A percentile compares a stretch with the other conserved stretches of the same genome.
Evolutionary conservation across 2,329 filamentous ascomycete species (phyloP).

Genomic region (Xylariaceae sp.): DNA sequence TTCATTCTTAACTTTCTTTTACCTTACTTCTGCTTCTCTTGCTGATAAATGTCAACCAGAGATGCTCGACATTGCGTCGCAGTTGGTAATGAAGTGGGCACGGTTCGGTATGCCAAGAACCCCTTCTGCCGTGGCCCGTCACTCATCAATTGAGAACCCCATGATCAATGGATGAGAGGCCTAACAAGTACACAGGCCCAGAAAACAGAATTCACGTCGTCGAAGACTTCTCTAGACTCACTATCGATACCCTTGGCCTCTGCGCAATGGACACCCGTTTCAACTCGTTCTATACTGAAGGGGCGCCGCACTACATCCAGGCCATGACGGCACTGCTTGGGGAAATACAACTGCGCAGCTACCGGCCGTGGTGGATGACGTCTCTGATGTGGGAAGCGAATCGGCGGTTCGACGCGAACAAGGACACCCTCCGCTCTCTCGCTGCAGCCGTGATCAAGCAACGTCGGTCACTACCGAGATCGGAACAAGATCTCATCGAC

Average conservation of each 20-base stretch:
- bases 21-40: too few relatives aligned
- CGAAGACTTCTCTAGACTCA: conserved; percentile 11
- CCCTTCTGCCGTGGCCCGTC: too few relatives aligned
- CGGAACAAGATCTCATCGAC: conserved; percentile 42
- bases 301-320: conserved; percentile 5
- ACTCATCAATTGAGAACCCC: too few relatives aligned
- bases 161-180: too few relatives aligned
- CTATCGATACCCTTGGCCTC: conserved; percentile 13
- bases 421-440: conserved; percentile 1
- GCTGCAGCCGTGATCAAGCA: conserved; percentile 1
- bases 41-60: too few relatives aligned
- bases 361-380: conserved; percentile 11
- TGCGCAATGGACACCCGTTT: conserved; percentile 12
- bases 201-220: conserved; percentile 6
- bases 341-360: conserved; percentile 8
- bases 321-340: conserved; percentile 3
- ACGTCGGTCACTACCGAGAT: background rate
- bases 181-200: too few relatives aligned
- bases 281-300: conserved; percentile 13
- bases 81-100: conserved; percentile 13
- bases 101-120: too few relatives aligned
- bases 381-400: conserved; percentile 8
- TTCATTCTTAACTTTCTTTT: too few relatives aligned
- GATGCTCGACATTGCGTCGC: conserved; percentile 14
- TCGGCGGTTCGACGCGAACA: conserved; percentile 15